Evolutionary conservation across 345 rosid genomes (phyloP).

Genomic region (Odontarrhena argentea): DNA sequence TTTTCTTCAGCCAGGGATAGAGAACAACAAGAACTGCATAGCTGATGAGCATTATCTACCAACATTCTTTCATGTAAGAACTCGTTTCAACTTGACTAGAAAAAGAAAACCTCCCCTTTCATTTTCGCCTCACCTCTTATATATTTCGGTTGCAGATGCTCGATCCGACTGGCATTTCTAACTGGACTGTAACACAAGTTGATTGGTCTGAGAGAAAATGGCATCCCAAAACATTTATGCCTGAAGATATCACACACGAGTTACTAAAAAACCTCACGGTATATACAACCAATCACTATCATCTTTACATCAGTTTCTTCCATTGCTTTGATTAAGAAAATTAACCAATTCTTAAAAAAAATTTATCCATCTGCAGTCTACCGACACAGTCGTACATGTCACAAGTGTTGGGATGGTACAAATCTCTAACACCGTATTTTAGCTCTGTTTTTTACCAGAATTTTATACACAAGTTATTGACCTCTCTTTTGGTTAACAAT

Average conservation of each 20-base stretch:
- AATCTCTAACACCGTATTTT: not conserved
- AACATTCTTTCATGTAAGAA: slow-evolving; percentile 82
- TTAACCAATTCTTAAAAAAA: not conserved
- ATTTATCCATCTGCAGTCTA: slow-evolving; percentile 65
- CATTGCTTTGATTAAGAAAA: not conserved
- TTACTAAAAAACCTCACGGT: slow-evolving; percentile 87
- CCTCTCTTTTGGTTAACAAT: slow-evolving; percentile 10
- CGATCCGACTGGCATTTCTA: slow-evolving; percentile 89
- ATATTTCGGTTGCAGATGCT: slow-evolving; percentile 56
- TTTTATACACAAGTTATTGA: not conserved
- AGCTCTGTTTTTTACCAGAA: not conserved
- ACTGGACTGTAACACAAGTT: slow-evolving; percentile 92
- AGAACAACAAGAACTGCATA: slow-evolving; percentile 86
- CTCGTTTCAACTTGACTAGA: not conserved
- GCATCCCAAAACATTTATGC: slow-evolving; percentile 92
- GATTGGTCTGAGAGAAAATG: slow-evolving; percentile 99
- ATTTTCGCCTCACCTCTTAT: not conserved
- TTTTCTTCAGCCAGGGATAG: slow-evolving; percentile 87
- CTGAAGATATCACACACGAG: slow-evolving; percentile 62
- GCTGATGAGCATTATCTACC: slow-evolving; percentile 99
- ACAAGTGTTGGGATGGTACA: slow-evolving; percentile 82
- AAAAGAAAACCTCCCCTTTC: not conserved
- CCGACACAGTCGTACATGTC: slow-evolving; percentile 70
- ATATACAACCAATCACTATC: slow-evolving; percentile 20
- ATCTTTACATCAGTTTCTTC: slow-evolving; percentile 1